These are phyloP conservation scores for Diaporthe sp. DNA, from an alignment of 2,329 filamentous ascomycete species.

Conservation along the genomic window DNA sequence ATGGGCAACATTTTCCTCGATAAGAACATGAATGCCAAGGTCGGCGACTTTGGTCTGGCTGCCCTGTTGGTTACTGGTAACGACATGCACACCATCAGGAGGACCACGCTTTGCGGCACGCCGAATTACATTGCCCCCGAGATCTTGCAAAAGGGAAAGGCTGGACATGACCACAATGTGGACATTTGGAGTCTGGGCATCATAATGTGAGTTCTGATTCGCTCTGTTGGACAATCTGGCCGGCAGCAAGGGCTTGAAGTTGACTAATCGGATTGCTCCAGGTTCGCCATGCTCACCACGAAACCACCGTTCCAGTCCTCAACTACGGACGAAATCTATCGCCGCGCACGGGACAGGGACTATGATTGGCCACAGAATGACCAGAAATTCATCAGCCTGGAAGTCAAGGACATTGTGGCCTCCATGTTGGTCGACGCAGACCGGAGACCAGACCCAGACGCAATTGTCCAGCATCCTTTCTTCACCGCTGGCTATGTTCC, in stretches of 20 bases:
- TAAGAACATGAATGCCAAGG: conserved; percentile 95
- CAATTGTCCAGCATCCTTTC: conserved; percentile 83
- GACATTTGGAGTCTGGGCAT: conserved; percentile 99
- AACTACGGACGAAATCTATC: conserved; percentile 88
- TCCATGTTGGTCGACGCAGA: conserved; percentile 82
- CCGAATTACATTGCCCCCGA: conserved; percentile 99
- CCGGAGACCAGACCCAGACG: conserved; percentile 79
- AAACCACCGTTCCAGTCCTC: conserved; percentile 96
- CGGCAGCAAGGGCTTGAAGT: neutral
- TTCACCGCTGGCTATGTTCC: conserved; percentile 84
- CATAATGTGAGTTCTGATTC: conserved; percentile 77
- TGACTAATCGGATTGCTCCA: conserved; percentile 52
- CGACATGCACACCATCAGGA: conserved; percentile 85
- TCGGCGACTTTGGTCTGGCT: conserved; percentile 96
- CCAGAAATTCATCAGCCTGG: conserved; percentile 78
- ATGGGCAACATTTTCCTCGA: conserved; percentile 99
- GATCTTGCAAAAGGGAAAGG: conserved; percentile 92
- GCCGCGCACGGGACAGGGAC: conserved; percentile 75
- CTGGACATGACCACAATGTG: conserved; percentile 97
- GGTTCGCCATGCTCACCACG: conserved; percentile 96
- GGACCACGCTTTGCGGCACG: conserved; percentile 95
- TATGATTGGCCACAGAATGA: conserved; percentile 83
- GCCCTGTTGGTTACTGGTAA: conserved; percentile 91
- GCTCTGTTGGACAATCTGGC: neutral
- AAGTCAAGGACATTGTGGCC: conserved; percentile 83